Evolutionary conservation across 768 basidiomycete genomes (phyloP).

Genomic region (Leccinum rimulosum): DNA sequence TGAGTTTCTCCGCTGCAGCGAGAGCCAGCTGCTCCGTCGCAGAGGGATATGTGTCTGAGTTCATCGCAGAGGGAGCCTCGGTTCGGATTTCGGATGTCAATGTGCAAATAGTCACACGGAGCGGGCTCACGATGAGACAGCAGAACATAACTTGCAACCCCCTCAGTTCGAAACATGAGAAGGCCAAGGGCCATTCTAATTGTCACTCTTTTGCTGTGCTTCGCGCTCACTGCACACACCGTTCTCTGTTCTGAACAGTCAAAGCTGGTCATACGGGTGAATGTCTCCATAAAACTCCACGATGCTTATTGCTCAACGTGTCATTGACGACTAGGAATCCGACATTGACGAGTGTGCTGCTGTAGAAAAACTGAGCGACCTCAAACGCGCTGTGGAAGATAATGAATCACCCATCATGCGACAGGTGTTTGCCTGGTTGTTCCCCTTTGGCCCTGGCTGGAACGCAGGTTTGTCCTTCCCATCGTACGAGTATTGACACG

Average conservation of each 20-base stretch:
- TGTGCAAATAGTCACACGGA: slow-evolving; percentile 6
- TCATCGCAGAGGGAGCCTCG: not conserved
- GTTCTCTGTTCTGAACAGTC: slow-evolving; percentile 20
- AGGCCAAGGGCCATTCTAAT: slow-evolving; percentile 25
- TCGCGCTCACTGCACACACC: slow-evolving; percentile 17
- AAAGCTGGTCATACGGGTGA: slow-evolving; percentile 32
- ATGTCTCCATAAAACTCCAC: slow-evolving; percentile 10
- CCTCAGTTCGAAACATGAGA: slow-evolving; percentile 19
- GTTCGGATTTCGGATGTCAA: slow-evolving; percentile 24
- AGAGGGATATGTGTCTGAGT: slow-evolving; percentile 42
- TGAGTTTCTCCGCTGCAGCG: slow-evolving; percentile 61
- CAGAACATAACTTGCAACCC: slow-evolving; percentile 2
- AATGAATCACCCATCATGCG: slow-evolving; percentile 74
- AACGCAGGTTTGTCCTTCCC: slow-evolving; percentile 54
- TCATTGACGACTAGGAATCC: slow-evolving; percentile 34
- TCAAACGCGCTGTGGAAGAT: slow-evolving; percentile 62
- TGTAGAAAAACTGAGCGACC: slow-evolving; percentile 46
- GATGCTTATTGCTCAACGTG: slow-evolving; percentile 12
- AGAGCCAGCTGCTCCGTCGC: slow-evolving; percentile 50
- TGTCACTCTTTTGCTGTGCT: slow-evolving; percentile 45
- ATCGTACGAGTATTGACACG: slow-evolving; percentile 12
- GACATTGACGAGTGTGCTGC: slow-evolving; percentile 43
- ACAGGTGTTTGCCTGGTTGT: slow-evolving; percentile 74
- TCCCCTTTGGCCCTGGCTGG: slow-evolving; percentile 89
- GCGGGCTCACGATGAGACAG: not conserved